Evolutionary conservation across 306 rosid species (phyloP).

Genomic region (Sicyos baderoa): DNA sequence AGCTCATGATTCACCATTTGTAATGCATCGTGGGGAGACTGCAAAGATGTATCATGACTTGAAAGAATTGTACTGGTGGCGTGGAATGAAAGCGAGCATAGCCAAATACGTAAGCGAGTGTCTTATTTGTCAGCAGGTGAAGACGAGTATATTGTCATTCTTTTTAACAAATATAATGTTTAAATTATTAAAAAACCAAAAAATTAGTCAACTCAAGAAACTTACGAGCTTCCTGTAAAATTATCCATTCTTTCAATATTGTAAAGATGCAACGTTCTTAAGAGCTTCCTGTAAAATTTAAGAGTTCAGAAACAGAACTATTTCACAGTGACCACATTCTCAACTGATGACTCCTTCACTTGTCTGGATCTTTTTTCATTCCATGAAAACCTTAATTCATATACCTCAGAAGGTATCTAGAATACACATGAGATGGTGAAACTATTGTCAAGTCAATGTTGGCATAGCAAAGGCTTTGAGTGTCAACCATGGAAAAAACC

Average conservation of each 20-base stretch:
- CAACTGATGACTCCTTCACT: slow-evolving; percentile 78
- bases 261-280: slow-evolving; percentile 82
- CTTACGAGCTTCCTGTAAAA: no score
- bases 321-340: slow-evolving; percentile 12
- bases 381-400: slow-evolving; percentile 56
- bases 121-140: no score
- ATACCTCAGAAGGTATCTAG: background rate
- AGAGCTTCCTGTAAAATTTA: slow-evolving; percentile 47
- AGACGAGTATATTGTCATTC: no score
- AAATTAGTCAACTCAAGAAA: no score
- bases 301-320: slow-evolving; percentile 20
- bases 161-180: no score
- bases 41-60: no score
- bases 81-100: no score
- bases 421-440: slow-evolving; percentile 32
- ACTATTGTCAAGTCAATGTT: slow-evolving; percentile 71
- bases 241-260: slow-evolving; percentile 88
- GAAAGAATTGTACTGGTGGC: no score
- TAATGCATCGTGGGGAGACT: no score
- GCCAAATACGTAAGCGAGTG: no score
- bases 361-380: slow-evolving; percentile 91
- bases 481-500: slow-evolving; percentile 93
- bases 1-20: no score
- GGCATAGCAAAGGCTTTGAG: slow-evolving; percentile 74
- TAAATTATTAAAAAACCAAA: no score